A percentile compares a stretch with the other conserved stretches of the same genome.
These are phyloP conservation scores for Amanita muscaria DNA, from an alignment of 768 basidiomycete species.

Conservation along the genomic window DNA sequence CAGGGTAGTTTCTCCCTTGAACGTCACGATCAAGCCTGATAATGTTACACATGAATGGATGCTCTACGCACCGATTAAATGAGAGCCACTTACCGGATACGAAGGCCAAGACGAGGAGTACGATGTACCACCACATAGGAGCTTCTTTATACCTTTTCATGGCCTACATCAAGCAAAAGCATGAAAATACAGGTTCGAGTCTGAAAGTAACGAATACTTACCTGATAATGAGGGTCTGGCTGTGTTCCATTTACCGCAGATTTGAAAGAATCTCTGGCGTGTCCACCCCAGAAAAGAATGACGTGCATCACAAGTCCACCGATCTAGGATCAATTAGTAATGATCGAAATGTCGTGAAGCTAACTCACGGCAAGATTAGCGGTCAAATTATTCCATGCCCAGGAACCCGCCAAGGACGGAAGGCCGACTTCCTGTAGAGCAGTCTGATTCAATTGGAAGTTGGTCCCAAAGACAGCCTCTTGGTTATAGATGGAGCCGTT, in stretches of 20 bases:
- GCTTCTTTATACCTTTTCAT: conserved; percentile 55
- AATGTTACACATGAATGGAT: background rate
- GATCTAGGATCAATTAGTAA: conserved; percentile 27
- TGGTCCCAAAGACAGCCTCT: conserved; percentile 40
- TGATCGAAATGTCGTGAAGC: background rate
- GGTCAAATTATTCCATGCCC: conserved; percentile 42
- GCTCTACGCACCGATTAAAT: background rate
- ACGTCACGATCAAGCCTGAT: conserved; percentile 44
- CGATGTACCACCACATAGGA: conserved; percentile 53
- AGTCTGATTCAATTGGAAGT: conserved; percentile 44
- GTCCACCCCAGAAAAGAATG: conserved; percentile 48
- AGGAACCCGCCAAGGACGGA: conserved; percentile 42
- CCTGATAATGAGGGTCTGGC: conserved; percentile 50
- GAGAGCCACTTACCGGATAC: conserved; percentile 36
- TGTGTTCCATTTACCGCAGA: conserved; percentile 35
- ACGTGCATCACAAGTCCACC: conserved; percentile 52
- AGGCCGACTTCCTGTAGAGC: conserved; percentile 42
- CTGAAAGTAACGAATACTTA: conserved; percentile 10
- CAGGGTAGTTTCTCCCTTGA: conserved; percentile 52
- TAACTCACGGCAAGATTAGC: conserved; percentile 36
- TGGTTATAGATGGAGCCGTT: conserved; percentile 51
- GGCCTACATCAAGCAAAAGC: conserved; percentile 22
- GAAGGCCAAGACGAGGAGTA: conserved; percentile 42
- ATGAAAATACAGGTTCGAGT: background rate
- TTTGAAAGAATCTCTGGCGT: conserved; percentile 41